phyloP scores from a whole-genome alignment of 768 basidiomycete species.

The Suillus placidus region DNA sequence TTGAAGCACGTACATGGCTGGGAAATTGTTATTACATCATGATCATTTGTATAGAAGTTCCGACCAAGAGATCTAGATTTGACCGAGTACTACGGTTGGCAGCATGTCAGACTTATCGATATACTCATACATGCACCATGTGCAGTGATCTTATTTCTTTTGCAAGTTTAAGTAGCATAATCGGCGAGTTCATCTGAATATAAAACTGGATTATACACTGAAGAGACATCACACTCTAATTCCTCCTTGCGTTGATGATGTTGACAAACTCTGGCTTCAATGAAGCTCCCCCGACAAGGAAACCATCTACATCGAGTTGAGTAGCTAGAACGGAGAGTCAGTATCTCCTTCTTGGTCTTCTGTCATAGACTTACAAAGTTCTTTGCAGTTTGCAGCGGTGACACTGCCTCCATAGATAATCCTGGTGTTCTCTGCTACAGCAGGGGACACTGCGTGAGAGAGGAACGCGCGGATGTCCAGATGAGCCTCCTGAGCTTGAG shows the following conservation, averaged over 20 bases:
- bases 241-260: slow-evolving; percentile 75
- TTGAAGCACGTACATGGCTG: background rate
- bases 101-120: background rate
- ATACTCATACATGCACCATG: background rate
- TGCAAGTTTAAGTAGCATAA: background rate
- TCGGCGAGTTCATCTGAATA: background rate
- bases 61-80: background rate
- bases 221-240: slow-evolving; percentile 13
- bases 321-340: slow-evolving; percentile 46
- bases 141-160: background rate
- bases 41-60: background rate
- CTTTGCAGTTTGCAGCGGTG: slow-evolving; percentile 82
- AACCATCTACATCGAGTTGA: slow-evolving; percentile 90
- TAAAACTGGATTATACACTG: background rate
- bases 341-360: background rate
- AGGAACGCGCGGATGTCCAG: slow-evolving; percentile 80
- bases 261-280: slow-evolving; percentile 96
- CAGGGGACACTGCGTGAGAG: slow-evolving; percentile 58
- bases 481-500: slow-evolving; percentile 94
- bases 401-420: slow-evolving; percentile 98
- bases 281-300: slow-evolving; percentile 97
- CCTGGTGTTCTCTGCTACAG: slow-evolving; percentile 72
- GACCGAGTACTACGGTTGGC: background rate
- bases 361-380: slow-evolving; percentile 67
- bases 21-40: slow-evolving; percentile 2